Evolutionary conservation across 2,329 filamentous ascomycete genomes (phyloP).

Genomic region (Botrytis deweyae): DNA sequence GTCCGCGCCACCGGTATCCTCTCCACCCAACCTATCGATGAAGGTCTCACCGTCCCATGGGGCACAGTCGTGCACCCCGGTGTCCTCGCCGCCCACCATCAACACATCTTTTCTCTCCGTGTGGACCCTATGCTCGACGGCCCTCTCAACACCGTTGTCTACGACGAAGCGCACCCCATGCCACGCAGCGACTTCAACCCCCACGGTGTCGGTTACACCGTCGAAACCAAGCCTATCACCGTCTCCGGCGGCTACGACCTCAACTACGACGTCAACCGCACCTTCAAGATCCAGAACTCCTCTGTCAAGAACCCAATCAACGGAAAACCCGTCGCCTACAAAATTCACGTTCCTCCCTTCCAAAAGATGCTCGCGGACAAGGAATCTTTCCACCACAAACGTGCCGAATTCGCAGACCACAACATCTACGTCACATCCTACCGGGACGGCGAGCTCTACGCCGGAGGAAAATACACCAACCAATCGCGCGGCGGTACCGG

Average conservation of each 20-base stretch:
- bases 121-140: conserved; percentile 63
- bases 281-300: conserved; percentile 59
- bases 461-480: conserved; percentile 56
- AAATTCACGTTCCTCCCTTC: conserved; percentile 55
- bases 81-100: conserved; percentile 68
- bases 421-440: conserved; percentile 57
- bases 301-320: conserved; percentile 53
- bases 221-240: conserved; percentile 48
- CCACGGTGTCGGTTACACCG: conserved; percentile 51
- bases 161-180: conserved; percentile 61
- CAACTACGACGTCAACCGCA: conserved; percentile 48
- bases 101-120: conserved; percentile 72
- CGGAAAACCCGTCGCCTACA: conserved; percentile 54
- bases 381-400: conserved; percentile 48
- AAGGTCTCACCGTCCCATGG: conserved; percentile 62
- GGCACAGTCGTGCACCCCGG: conserved; percentile 69
- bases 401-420: conserved; percentile 55
- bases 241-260: conserved; percentile 50
- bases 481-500: conserved; percentile 54
- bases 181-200: conserved; percentile 55
- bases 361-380: conserved; percentile 56
- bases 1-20: conserved; percentile 68
- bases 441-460: conserved; percentile 51
- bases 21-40: conserved; percentile 65
- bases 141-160: conserved; percentile 53